Conservation (phyloP, 202 grass and related monocot genomes). For the Dendrocalamus latiflorus region DNA sequence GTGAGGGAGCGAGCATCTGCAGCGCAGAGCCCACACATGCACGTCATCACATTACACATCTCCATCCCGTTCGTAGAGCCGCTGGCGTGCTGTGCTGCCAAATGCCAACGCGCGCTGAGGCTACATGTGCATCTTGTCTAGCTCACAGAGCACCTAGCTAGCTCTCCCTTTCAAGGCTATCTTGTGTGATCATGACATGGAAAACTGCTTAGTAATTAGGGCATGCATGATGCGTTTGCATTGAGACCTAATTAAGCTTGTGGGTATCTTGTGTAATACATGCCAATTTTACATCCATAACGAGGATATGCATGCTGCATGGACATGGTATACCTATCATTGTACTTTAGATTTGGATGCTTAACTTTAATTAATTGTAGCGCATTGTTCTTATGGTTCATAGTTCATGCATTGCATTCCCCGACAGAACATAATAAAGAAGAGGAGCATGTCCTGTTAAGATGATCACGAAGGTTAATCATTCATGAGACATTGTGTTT, state of each 20-base stretch:
- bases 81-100: neutral
- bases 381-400: conserved; percentile 20
- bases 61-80: neutral
- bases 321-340: neutral
- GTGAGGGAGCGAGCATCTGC: neutral
- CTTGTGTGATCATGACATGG: neutral
- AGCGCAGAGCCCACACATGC: conserved; percentile 7
- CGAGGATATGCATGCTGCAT: neutral
- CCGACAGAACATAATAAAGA: neutral
- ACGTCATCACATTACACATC: neutral
- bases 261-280: neutral
- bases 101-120: conserved; percentile 24
- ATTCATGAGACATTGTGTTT: neutral
- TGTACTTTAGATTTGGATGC: neutral
- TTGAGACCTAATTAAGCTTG: too few relatives aligned
- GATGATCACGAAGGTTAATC: neutral
- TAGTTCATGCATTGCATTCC: neutral
- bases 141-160: neutral
- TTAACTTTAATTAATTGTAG: neutral
- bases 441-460: neutral
- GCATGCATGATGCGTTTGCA: neutral
- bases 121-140: conserved; percentile 27
- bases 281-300: neutral
- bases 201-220: neutral
- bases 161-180: neutral